Evolutionary conservation across 1,284 basidiomycete genomes (phyloP), one percentile per base, ranked within the genome.

Genomic region (Apiotrichum domesticum): DNA sequence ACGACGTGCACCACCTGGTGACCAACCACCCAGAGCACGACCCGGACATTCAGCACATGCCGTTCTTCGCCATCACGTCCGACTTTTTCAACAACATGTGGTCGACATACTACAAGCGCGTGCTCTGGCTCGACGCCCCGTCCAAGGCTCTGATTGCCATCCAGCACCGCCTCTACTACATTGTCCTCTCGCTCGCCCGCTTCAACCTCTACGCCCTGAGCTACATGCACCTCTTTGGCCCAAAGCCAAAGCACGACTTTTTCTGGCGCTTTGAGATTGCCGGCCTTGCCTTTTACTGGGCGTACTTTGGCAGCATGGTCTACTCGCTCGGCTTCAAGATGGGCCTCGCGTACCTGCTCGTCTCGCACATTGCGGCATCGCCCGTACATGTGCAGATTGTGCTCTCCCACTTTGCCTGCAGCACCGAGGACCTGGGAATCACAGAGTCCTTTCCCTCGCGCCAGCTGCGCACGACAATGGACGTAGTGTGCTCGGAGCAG

Each of bases 1-100:
- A 98, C 76, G 97, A 98, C 68, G 85, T 96, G 51, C 95, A 98
- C 79, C 95, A 98, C 78, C 82, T 98, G 52, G 91, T 98, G 56
- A 90, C 95, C 37, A 98, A 98, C 70, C 93, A 98, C 69, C 93
- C 93, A 3, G 88, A 95, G 58, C 96, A 99, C 84, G 94, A 84
- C 73, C 90, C 91, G 2, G 94, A 83, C 59, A 83, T 83, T 55
- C 82, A 95, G 76, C 94, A 98, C 75, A 81, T 98, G 49, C 95
- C 95, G 29, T 98, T 98, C 80, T 88, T 99, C 68, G 95, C 94
- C 61, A 91, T 97, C 67, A 88, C 90, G 4, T 85, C 90, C 6
- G 82, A 82, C 40, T 98, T 97, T 78, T 85, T 96, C 72, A 79
- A 81, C 47, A 87, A 84, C 29, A 78, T 98, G 2, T 96, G 89